phyloP scores from a whole-genome alignment of 495 filamentous ascomycete species.

The Usnea hakonensis region DNA sequence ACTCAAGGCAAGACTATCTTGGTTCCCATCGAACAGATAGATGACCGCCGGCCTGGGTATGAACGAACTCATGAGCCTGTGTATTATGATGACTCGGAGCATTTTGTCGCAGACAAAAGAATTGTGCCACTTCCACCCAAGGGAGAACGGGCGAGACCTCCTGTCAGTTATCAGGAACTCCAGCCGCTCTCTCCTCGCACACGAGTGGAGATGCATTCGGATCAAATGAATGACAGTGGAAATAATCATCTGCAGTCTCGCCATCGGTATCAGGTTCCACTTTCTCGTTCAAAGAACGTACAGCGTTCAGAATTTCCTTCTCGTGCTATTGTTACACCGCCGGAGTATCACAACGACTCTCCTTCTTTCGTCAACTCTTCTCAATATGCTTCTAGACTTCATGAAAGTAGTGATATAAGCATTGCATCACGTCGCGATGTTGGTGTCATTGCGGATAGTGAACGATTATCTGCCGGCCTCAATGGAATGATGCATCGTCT shows the following conservation, averaged over 20 bases:
- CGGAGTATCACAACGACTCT: slow-evolving; percentile 9
- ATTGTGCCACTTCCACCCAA: slow-evolving; percentile 11
- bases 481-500: not conserved
- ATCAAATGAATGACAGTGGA: not conserved
- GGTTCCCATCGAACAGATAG: not conserved
- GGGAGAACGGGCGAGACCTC: not conserved
- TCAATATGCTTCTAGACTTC: not conserved
- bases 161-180: not conserved
- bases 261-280: not conserved
- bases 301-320: slow-evolving; percentile 7
- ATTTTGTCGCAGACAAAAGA: not conserved
- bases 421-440: slow-evolving; percentile 2
- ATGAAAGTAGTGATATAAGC: slow-evolving; percentile 1
- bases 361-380: slow-evolving; percentile 4
- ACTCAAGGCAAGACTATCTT: not conserved
- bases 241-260: not conserved
- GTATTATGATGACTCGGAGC: not conserved
- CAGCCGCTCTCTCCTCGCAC: not conserved
- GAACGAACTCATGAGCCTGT: not conserved
- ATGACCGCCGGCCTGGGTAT: not conserved
- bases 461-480: not conserved
- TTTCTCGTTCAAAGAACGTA: not conserved
- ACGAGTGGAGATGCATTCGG: not conserved
- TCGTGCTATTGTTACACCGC: slow-evolving; percentile 1
- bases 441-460: slow-evolving; percentile 3